Evolutionary conservation across 805 yeast species (phyloP).

Genomic region (Soucietia sequanensis): DNA sequence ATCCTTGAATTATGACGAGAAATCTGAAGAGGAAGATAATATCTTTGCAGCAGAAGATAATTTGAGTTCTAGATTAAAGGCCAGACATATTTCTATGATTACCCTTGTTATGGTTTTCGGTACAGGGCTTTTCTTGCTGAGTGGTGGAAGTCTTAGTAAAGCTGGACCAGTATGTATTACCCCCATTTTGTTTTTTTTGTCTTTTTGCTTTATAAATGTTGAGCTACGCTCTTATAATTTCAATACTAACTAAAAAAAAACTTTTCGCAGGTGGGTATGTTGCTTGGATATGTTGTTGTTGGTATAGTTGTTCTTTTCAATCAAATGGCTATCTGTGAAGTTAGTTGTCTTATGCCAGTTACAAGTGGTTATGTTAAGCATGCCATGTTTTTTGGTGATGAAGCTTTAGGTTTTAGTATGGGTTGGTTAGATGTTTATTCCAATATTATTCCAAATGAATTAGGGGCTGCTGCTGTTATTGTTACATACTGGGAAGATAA

Average conservation of each 20-base stretch:
- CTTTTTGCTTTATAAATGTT: too few species aligned
- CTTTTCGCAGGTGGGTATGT: too few species aligned
- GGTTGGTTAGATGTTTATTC: conserved; percentile 45
- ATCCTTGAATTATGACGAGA: too few species aligned
- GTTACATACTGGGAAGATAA: conserved; percentile 45
- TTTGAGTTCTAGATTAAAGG: conserved; percentile 13
- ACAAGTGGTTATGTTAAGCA: conserved; percentile 36
- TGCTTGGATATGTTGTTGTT: conserved; percentile 48
- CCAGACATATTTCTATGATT: conserved; percentile 19
- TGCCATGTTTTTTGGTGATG: conserved; percentile 39
- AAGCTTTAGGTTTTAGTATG: conserved; percentile 45
- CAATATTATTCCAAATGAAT: conserved; percentile 36
- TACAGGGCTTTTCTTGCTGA: conserved; percentile 56
- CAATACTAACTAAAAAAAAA: conserved; percentile 32
- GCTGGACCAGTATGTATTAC: conserved; percentile 55
- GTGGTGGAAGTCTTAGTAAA: conserved; percentile 47
- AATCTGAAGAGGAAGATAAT: too few species aligned
- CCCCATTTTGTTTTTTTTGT: too few species aligned
- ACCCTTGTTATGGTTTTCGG: conserved; percentile 32
- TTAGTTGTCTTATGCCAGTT: conserved; percentile 36
- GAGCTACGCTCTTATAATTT: conserved; percentile 3
- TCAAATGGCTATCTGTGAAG: conserved; percentile 40
- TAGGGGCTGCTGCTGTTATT: conserved; percentile 48
- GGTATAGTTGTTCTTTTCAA: conserved; percentile 34
- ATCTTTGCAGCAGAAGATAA: too few species aligned